These are phyloP conservation scores for Phaeoacremonium minimum DNA, from an alignment of 2,329 filamentous ascomycete species.

Conservation along the genomic window DNA sequence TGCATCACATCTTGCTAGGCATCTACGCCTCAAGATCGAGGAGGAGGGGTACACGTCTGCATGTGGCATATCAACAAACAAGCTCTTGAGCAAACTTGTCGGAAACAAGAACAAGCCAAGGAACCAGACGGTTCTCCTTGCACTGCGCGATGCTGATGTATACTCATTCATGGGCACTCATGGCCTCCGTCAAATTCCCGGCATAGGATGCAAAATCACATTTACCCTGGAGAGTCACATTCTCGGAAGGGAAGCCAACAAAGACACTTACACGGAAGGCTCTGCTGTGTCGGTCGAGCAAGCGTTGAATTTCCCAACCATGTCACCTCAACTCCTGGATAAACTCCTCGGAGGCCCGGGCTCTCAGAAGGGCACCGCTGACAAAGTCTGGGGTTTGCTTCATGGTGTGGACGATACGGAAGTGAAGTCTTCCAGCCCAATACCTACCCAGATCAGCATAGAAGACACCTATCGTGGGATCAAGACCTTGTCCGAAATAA, in stretches of 20 bases:
- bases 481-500: conserved; percentile 58
- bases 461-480: conserved; percentile 85
- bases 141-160: conserved; percentile 54
- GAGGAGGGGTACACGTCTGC: conserved; percentile 80
- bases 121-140: conserved; percentile 78
- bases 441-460: conserved; percentile 88
- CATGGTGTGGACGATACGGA: conserved; percentile 75
- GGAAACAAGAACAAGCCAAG: conserved; percentile 83
- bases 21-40: conserved; percentile 70
- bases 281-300: conserved; percentile 57
- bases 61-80: conserved; percentile 83
- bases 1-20: conserved; percentile 74
- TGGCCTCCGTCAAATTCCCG: conserved; percentile 76
- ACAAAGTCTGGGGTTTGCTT: conserved; percentile 70
- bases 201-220: conserved; percentile 77
- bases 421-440: conserved; percentile 64
- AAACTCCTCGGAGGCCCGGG: conserved; percentile 67
- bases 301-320: conserved; percentile 57
- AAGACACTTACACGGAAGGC: conserved; percentile 29
- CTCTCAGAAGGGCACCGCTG: conserved; percentile 65
- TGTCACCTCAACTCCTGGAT: conserved; percentile 64
- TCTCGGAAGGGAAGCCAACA: conserved; percentile 21
- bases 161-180: conserved; percentile 69
- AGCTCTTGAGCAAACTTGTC: conserved; percentile 79
- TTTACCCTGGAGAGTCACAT: conserved; percentile 51